These are phyloP conservation scores for Salix dunnii DNA, from an alignment of 345 rosid genomes.

Conservation along the genomic window DNA sequence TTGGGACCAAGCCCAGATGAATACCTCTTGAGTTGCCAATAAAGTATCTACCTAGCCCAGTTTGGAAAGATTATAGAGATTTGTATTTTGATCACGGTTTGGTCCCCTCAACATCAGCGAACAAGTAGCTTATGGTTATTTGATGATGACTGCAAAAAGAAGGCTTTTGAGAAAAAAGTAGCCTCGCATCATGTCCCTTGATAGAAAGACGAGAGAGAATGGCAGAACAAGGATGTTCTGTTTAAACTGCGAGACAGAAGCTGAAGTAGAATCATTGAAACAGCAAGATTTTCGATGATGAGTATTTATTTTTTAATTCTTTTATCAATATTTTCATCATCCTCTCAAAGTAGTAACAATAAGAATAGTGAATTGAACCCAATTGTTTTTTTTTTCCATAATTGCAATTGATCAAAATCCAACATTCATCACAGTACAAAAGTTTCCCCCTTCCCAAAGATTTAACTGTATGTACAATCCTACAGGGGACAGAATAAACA, in stretches of 20 bases:
- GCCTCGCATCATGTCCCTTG: neutral
- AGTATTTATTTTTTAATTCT: too few species aligned
- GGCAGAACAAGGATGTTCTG: neutral
- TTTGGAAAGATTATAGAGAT: slow-evolving; percentile 12
- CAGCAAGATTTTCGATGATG: neutral
- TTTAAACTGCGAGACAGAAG: neutral
- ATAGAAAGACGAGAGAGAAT: neutral
- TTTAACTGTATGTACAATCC: neutral
- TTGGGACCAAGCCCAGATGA: too few species aligned
- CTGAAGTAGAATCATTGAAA: neutral
- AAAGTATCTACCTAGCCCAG: slow-evolving; percentile 19
- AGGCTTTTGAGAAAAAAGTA: neutral
- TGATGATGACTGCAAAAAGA: neutral
- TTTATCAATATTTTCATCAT: neutral
- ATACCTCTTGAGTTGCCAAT: neutral
- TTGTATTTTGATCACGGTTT: slow-evolving; percentile 18
- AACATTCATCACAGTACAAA: neutral
- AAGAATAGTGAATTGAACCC: neutral
- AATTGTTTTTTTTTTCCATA: neutral
- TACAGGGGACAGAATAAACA: neutral
- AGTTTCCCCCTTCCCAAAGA: neutral
- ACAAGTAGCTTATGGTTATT: neutral
- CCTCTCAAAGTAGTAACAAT: neutral
- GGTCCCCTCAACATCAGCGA: slow-evolving; percentile 42
- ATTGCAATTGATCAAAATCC: neutral